A percentile compares a stretch with the other conserved stretches of the same genome.
phyloP scores from a whole-genome alignment of 73 alveolate species.

The Tetrahymena thermophila region DNA sequence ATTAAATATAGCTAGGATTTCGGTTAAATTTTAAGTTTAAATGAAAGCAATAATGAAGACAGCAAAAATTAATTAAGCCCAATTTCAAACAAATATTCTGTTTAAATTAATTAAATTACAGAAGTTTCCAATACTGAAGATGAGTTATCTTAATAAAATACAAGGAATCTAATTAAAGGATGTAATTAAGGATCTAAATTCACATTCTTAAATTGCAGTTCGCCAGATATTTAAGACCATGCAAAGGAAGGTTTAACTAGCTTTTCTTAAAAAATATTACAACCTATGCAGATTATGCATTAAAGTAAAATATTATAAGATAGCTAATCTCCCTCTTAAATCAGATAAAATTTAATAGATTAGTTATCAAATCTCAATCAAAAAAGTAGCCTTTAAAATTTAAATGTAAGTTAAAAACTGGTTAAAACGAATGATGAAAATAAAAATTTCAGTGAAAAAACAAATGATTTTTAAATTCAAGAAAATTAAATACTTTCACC shows the following conservation, averaged over 20 bases:
- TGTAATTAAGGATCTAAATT: background rate
- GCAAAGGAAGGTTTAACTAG: background rate
- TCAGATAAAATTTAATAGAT: background rate
- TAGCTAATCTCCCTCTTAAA: background rate
- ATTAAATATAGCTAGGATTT: background rate
- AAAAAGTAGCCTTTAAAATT: background rate
- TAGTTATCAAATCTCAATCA: background rate
- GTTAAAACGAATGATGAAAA: background rate
- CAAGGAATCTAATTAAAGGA: background rate
- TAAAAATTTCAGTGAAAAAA: background rate
- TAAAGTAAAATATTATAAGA: background rate
- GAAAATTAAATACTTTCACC: too few relatives aligned
- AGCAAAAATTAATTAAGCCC: background rate
- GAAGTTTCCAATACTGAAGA: background rate
- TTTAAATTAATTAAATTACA: background rate
- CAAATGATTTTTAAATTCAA: too few relatives aligned
- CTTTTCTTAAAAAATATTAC: background rate
- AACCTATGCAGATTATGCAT: background rate
- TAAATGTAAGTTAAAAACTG: background rate
- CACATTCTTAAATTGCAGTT: background rate
- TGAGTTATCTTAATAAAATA: background rate
- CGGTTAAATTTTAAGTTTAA: background rate
- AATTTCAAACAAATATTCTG: background rate
- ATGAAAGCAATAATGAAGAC: background rate
- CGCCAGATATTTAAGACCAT: background rate